phyloP scores from a whole-genome alignment of 176 grass and related monocot genomes.

The Urochloa ruziziensis region DNA sequence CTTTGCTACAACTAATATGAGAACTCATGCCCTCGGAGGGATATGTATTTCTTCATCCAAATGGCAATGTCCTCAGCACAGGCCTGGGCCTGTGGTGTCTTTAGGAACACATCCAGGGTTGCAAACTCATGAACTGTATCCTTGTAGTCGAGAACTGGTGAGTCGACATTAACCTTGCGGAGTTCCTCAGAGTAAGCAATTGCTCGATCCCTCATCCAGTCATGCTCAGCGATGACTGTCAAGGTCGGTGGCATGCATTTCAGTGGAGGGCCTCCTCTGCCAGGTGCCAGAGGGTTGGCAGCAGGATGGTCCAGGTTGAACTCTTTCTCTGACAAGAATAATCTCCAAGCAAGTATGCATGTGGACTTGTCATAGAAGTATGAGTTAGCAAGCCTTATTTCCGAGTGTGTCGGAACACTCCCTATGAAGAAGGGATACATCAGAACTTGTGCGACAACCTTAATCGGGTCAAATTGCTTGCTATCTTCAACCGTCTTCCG shows the following conservation, averaged over 20 bases:
- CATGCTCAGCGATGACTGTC: slow-evolving; percentile 85
- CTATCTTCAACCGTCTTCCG: slow-evolving; percentile 57
- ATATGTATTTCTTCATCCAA: slow-evolving; percentile 97
- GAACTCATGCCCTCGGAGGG: slow-evolving; percentile 84
- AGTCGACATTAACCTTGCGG: slow-evolving; percentile 84
- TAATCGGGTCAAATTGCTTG: slow-evolving; percentile 69
- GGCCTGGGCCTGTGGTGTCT: slow-evolving; percentile 80
- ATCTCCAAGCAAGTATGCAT: slow-evolving; percentile 85
- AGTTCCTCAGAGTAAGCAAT: slow-evolving; percentile 94
- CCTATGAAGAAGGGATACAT: slow-evolving; percentile 98
- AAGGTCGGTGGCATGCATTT: slow-evolving; percentile 87
- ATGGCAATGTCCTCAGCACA: slow-evolving; percentile 89
- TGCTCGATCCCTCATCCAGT: slow-evolving; percentile 94
- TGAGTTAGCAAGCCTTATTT: slow-evolving; percentile 88
- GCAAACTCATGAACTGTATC: slow-evolving; percentile 87
- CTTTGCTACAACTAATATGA: slow-evolving; percentile 70
- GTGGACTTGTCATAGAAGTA: slow-evolving; percentile 92
- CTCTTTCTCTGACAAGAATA: slow-evolving; percentile 78
- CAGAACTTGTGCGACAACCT: slow-evolving; percentile 87
- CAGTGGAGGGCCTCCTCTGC: slow-evolving; percentile 56
- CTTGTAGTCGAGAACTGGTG: slow-evolving; percentile 87
- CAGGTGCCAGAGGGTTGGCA: slow-evolving; percentile 63
- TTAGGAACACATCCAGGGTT: slow-evolving; percentile 85
- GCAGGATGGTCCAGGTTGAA: slow-evolving; percentile 82
- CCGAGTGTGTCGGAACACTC: slow-evolving; percentile 76